Percentiles rank a stretch among this genome's conserved stretches.
Evolutionary conservation across 805 yeast genomes (phyloP).

Genomic region (Candida nitratophila): DNA sequence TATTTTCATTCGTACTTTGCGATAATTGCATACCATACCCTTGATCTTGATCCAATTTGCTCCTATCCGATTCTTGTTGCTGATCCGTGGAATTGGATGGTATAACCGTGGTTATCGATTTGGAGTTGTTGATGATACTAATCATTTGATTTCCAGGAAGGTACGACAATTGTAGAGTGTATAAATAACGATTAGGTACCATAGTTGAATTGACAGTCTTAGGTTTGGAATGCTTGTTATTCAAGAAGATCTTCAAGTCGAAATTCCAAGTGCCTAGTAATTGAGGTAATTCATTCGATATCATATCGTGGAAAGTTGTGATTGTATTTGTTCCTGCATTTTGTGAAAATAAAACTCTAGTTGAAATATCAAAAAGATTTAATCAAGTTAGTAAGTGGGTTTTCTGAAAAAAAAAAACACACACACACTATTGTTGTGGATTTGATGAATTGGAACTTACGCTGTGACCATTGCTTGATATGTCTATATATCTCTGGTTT

Average conservation of each 20-base stretch:
- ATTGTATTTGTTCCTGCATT: slow-evolving; percentile 54
- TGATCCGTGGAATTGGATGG: slow-evolving; percentile 7
- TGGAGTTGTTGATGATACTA: slow-evolving; percentile 40
- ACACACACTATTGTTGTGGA: too few relatives aligned
- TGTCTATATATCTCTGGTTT: too few relatives aligned
- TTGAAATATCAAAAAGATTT: too few relatives aligned
- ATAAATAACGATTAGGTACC: slow-evolving; percentile 36
- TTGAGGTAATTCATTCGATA: slow-evolving; percentile 61
- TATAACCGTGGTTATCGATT: slow-evolving; percentile 24
- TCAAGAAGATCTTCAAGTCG: slow-evolving; percentile 59
- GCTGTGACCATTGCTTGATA: slow-evolving; percentile 24
- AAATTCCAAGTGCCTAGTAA: slow-evolving; percentile 61
- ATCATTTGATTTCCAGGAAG: slow-evolving; percentile 35
- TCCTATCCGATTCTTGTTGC: slow-evolving; percentile 1
- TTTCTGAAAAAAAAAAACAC: too few relatives aligned
- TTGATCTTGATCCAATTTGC: slow-evolving; percentile 5
- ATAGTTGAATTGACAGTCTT: slow-evolving; percentile 28
- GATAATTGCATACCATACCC: slow-evolving; percentile 42
- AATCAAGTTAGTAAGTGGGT: neutral
- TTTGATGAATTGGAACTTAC: slow-evolving; percentile 11
- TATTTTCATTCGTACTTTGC: slow-evolving; percentile 20
- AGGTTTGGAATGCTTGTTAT: slow-evolving; percentile 48
- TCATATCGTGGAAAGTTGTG: slow-evolving; percentile 60
- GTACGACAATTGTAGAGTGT: slow-evolving; percentile 46
- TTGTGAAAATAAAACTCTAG: slow-evolving; percentile 33